phyloP scores from a whole-genome alignment of 495 filamentous ascomycete genomes.

The Aspergillus diversus region DNA sequence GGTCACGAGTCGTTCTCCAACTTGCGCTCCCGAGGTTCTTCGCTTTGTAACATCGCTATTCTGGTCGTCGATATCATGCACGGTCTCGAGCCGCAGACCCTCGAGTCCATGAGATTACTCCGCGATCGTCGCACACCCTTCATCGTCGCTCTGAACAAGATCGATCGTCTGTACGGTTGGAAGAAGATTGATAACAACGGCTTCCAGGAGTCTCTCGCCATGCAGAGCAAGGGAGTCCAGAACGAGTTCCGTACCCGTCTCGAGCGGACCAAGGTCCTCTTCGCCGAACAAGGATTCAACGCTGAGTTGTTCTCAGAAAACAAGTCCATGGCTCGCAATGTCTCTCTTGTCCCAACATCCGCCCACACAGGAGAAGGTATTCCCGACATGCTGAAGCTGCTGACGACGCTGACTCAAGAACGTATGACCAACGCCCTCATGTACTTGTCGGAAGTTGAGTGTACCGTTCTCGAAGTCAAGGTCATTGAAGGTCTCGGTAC shows the following conservation, averaged over 20 bases:
- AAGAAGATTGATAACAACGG: conserved; percentile 98
- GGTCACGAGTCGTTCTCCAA: conserved; percentile 99
- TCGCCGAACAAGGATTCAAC: conserved; percentile 97
- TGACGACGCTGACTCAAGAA: conserved; percentile 90
- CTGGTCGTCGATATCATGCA: conserved; percentile 99
- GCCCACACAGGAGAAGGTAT: conserved; percentile 98
- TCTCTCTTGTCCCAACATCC: conserved; percentile 95
- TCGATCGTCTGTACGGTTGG: conserved; percentile 99
- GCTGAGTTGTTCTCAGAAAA: conserved; percentile 96
- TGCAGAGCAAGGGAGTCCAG: conserved; percentile 93
- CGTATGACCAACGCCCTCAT: conserved; percentile 97
- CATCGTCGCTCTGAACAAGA: conserved; percentile 99
- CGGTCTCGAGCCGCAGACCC: conserved; percentile 95
- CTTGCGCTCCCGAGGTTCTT: conserved; percentile 91
- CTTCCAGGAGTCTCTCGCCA: conserved; percentile 85
- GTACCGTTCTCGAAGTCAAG: conserved; percentile 98
- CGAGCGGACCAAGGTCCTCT: conserved; percentile 88
- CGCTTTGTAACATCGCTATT: conserved; percentile 99
- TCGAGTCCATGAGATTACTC: conserved; percentile 94
- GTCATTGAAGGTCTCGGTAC: conserved; percentile 98
- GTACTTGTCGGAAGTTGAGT: conserved; percentile 97
- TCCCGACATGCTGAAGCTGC: conserved; percentile 97
- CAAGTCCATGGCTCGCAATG: conserved; percentile 90
- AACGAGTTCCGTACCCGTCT: conserved; percentile 92
- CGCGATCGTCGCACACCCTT: conserved; percentile 95